Percentiles rank a stretch among this genome's conserved stretches.
Conservation (phyloP, 2,329 filamentous ascomycete genomes). For the Colletotrichum cuscutae region DNA sequence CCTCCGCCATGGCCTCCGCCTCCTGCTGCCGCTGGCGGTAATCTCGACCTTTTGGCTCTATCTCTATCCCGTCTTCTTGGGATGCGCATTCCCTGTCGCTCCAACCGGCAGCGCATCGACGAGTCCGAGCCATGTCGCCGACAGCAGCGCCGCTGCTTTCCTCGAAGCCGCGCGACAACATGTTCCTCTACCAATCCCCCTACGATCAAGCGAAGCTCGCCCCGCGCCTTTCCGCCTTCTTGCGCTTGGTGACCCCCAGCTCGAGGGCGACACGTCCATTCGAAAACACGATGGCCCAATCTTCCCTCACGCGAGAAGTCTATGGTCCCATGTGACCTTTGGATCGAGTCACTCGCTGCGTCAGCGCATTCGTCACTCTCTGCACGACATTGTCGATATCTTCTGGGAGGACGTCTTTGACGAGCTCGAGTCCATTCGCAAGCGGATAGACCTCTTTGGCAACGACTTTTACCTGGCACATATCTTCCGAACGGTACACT, state of each 20-base stretch:
- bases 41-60: conserved; percentile 83
- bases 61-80: conserved; percentile 83
- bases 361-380: conserved; percentile 61
- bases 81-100: conserved; percentile 80
- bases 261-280: conserved; percentile 91
- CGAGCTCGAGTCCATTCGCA: conserved; percentile 74
- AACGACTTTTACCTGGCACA: conserved; percentile 97
- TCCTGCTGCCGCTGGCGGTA: conserved; percentile 73
- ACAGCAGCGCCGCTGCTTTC: conserved; percentile 44
- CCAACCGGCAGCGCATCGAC: conserved; percentile 38
- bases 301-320: conserved; percentile 63
- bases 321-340: conserved; percentile 59
- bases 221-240: conserved; percentile 85
- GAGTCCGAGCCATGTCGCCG: conserved; percentile 23
- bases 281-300: conserved; percentile 64
- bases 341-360: conserved; percentile 58
- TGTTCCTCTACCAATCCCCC: conserved; percentile 34
- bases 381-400: conserved; percentile 71
- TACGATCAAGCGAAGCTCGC: conserved; percentile 41
- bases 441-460: conserved; percentile 87
- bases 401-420: conserved; percentile 75
- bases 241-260: conserved; percentile 89
- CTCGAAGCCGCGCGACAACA: conserved; percentile 50
- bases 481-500: conserved; percentile 84
- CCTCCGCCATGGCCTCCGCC: conserved; percentile 66